Evolutionary conservation across 306 rosid genomes (phyloP), one percentile per base, ranked within the genome.

Genomic region (Vachellia pachyceras): DNA sequence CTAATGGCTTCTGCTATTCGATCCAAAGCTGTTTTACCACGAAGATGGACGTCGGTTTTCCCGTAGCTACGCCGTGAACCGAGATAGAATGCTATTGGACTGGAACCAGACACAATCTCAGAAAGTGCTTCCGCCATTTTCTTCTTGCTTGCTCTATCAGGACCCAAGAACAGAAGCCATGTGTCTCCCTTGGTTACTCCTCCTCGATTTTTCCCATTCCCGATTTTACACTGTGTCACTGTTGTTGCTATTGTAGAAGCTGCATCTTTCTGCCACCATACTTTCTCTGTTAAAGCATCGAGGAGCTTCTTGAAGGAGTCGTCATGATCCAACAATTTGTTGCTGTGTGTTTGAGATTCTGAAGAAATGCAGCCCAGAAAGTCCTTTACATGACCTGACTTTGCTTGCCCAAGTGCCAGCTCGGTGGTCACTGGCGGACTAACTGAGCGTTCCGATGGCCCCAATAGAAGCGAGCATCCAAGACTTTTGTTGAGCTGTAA

Each of bases 241-340:
- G 92, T 85, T 41, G 96, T 84, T 63, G 99, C 99, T 66, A 96
- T 83, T 15, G 91, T 86, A 3, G 94, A 78, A 14, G 98, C 99
- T 80, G 99, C 98, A 64, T 92, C 99, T 45, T 75, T 89, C 91
- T 96, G 99, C 99, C 99, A 96, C 98, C 98, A 93, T 54, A 96
- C 98, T 88, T 90, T 91, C 79, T 90, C 98, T 45, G 85, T 77
- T 46, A 96, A 86, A 80, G 86, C 87, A 77, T 90, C 89, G 65
- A 85, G 92, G 49, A 96, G 90, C 83, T 80, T 88, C 91, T 96
- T 93, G 87, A 88, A 93, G 23, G 91, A 90, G 80, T 92, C 94
- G 0, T 89, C 96, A 0, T 89, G 85, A 73, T 96, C 94, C 11
- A 86, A 61, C 44, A 80, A 63, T 66, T 93, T 93, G 74, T 81